A percentile compares a stretch with the other conserved stretches of the same genome.
phyloP scores from a whole-genome alignment of 148 eudicot species.

The Limonium bicolor region DNA sequence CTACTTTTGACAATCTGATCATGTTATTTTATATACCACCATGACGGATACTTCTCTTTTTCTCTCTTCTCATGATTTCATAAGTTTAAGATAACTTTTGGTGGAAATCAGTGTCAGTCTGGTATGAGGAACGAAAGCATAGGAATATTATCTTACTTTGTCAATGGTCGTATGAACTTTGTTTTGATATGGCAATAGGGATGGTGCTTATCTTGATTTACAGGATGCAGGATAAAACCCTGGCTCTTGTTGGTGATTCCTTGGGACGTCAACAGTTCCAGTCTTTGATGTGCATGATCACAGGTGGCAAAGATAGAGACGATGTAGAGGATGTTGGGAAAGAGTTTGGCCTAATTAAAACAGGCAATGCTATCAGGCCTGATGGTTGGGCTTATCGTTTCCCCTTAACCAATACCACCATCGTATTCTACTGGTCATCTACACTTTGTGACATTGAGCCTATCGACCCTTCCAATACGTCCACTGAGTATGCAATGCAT shows the following conservation, averaged over 20 bases:
- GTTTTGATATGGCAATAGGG: too few relatives aligned
- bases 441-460: constrained; percentile 72
- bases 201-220: not conserved
- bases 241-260: constrained; percentile 92
- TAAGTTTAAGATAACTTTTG: too few relatives aligned
- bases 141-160: too few relatives aligned
- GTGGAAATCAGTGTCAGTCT: too few relatives aligned
- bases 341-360: constrained; percentile 75
- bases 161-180: too few relatives aligned
- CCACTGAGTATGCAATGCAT: constrained; percentile 58
- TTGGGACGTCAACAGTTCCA: constrained; percentile 89
- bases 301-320: constrained; percentile 48
- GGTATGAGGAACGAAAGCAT: too few relatives aligned
- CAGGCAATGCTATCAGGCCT: constrained; percentile 51
- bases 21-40: too few relatives aligned
- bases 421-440: constrained; percentile 95
- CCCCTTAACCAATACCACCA: constrained; percentile 62
- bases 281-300: constrained; percentile 87
- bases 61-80: too few relatives aligned
- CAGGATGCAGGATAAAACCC: constrained; percentile 83
- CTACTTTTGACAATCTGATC: too few relatives aligned
- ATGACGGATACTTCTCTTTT: too few relatives aligned
- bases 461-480: constrained; percentile 13
- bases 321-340: constrained; percentile 64
- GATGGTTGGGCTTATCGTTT: constrained; percentile 96